Evolutionary conservation across 495 filamentous ascomycete genomes (phyloP).

Genomic region (Cladorrhinum samala): DNA sequence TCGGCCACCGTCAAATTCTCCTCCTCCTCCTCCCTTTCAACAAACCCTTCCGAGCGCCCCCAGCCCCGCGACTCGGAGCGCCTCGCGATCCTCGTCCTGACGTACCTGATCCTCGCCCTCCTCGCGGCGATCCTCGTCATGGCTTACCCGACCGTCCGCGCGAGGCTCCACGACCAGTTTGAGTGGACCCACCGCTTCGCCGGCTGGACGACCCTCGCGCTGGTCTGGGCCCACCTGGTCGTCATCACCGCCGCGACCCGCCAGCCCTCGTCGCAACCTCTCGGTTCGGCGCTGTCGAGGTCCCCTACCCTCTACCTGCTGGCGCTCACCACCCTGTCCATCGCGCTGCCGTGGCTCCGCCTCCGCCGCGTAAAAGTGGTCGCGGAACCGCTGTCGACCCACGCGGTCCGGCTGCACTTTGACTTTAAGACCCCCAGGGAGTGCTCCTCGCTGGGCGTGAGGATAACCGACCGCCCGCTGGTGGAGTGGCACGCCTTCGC

Average conservation of each 20-base stretch:
- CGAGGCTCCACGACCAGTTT: constrained; percentile 47
- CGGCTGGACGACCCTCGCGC: constrained; percentile 47
- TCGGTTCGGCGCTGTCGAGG: constrained; percentile 31
- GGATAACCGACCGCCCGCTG: constrained; percentile 47
- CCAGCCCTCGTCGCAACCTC: constrained; percentile 17
- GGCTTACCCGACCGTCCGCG: constrained; percentile 41
- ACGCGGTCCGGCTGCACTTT: constrained; percentile 57
- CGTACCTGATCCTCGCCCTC: constrained; percentile 24
- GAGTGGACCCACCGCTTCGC: constrained; percentile 53
- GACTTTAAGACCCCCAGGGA: constrained; percentile 43
- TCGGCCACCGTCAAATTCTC: constrained; percentile 41
- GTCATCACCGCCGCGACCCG: constrained; percentile 29
- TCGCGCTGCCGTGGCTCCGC: constrained; percentile 53
- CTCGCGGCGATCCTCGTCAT: constrained; percentile 26
- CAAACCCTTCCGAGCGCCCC: too few species aligned
- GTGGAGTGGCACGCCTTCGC: constrained; percentile 70
- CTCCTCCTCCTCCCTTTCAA: constrained; percentile 18
- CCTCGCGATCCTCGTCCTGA: constrained; percentile 21
- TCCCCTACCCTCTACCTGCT: constrained; percentile 54
- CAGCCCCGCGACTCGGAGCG: too few species aligned
- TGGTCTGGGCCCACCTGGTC: constrained; percentile 45
- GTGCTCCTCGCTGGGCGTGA: constrained; percentile 39
- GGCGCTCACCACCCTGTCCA: constrained; percentile 43
- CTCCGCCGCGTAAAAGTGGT: constrained; percentile 50
- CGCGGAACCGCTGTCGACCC: constrained; percentile 51